These are phyloP conservation scores for Solanum commersonii DNA, from an alignment of 257 asterid genomes.

Conservation along the genomic window DNA sequence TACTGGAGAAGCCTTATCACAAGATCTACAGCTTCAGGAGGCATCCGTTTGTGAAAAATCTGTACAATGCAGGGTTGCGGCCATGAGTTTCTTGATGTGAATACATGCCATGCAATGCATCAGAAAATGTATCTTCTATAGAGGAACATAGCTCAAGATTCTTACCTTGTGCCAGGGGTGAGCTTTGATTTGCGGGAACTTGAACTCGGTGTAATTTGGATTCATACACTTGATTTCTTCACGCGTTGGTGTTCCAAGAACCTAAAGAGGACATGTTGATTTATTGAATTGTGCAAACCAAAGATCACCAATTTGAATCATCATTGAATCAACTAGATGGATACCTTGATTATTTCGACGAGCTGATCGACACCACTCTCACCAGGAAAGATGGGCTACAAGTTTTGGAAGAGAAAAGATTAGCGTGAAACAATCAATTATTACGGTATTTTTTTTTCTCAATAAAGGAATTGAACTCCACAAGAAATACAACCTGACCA, in stretches of 20 bases:
- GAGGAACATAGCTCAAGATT: not conserved
- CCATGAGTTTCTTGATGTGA: not conserved
- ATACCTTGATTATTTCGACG: slow-evolving; percentile 78
- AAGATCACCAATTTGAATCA: not conserved
- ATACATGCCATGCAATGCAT: not conserved
- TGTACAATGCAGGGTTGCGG: not conserved
- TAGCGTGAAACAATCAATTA: not conserved
- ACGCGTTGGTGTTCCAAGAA: slow-evolving; percentile 82
- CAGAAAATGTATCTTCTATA: not conserved
- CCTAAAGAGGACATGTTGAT: slow-evolving; percentile 18
- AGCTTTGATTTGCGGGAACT: slow-evolving; percentile 83
- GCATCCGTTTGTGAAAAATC: slow-evolving; percentile 77
- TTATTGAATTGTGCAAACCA: not conserved
- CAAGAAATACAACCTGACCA: slow-evolving; percentile 50
- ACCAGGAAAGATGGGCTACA: slow-evolving; percentile 79
- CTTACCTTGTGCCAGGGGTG: slow-evolving; percentile 90
- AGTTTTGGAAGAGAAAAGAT: not conserved
- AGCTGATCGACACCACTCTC: slow-evolving; percentile 92
- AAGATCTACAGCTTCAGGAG: slow-evolving; percentile 87
- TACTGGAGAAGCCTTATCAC: slow-evolving; percentile 87
- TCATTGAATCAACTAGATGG: not conserved
- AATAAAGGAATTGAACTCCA: not conserved
- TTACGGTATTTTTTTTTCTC: not conserved
- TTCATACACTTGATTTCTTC: slow-evolving; percentile 89
- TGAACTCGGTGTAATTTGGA: slow-evolving; percentile 82